Percentiles rank a stretch among this genome's conserved stretches.
Conservation (phyloP, 495 filamentous ascomycete genomes). For the Penicillium cinerascens region DNA sequence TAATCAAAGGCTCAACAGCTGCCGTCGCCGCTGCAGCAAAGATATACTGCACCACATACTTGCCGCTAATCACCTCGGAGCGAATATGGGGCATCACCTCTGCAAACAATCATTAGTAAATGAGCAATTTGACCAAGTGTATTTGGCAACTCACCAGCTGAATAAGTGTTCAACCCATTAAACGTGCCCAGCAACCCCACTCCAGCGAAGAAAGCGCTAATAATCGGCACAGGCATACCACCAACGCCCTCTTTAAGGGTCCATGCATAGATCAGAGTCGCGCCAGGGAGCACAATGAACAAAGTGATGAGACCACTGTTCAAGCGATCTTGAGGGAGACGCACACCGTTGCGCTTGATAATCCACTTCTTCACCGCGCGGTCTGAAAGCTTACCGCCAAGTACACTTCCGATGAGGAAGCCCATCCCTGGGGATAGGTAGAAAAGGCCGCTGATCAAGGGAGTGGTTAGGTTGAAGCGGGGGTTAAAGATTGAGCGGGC, state of each 20-base stretch:
- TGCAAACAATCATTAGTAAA: slow-evolving; percentile 5
- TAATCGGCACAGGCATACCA: slow-evolving; percentile 64
- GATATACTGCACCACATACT: slow-evolving; percentile 69
- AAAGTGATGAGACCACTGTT: slow-evolving; percentile 61
- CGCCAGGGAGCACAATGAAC: slow-evolving; percentile 58
- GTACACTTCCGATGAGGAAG: slow-evolving; percentile 65
- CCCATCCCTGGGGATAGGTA: slow-evolving; percentile 72
- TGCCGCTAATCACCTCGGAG: slow-evolving; percentile 67
- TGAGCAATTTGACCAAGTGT: slow-evolving; percentile 21
- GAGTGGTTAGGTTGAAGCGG: slow-evolving; percentile 63
- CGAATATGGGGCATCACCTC: slow-evolving; percentile 45
- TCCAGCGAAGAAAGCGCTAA: slow-evolving; percentile 66
- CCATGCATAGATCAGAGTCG: slow-evolving; percentile 69
- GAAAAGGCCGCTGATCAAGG: slow-evolving; percentile 68
- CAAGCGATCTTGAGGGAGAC: slow-evolving; percentile 69
- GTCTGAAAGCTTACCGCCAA: slow-evolving; percentile 69
- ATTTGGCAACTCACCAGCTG: slow-evolving; percentile 52
- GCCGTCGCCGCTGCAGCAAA: slow-evolving; percentile 64
- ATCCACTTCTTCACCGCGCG: slow-evolving; percentile 61
- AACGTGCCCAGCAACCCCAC: slow-evolving; percentile 68
- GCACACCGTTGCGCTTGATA: slow-evolving; percentile 49
- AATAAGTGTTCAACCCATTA: slow-evolving; percentile 71
- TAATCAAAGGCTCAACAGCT: slow-evolving; percentile 60
- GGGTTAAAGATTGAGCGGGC: slow-evolving; percentile 72
- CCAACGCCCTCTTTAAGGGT: slow-evolving; percentile 59